These are phyloP conservation scores for Boletales sp. DNA, from an alignment of 768 basidiomycete genomes.

Conservation along the genomic window DNA sequence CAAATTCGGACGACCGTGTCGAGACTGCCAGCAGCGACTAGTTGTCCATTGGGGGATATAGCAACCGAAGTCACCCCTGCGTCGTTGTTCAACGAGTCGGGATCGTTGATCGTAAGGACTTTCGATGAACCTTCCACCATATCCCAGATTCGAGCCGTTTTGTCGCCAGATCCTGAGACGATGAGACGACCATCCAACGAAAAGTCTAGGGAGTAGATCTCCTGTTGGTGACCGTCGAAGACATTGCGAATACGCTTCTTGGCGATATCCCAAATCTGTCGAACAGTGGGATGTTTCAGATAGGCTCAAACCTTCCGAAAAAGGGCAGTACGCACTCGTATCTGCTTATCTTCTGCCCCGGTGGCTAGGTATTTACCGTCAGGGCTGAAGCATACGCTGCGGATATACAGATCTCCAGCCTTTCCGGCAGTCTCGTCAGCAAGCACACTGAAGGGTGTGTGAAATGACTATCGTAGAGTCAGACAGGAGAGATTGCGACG, in stretches of 20 bases:
- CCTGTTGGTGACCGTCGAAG: conserved; percentile 87
- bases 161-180: conserved; percentile 83
- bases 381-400: conserved; percentile 78
- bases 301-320: neutral
- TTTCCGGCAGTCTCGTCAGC: conserved; percentile 71
- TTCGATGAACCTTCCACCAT: conserved; percentile 35
- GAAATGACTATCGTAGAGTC: conserved; percentile 6
- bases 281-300: conserved; percentile 6
- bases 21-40: conserved; percentile 65
- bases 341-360: conserved; percentile 88
- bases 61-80: conserved; percentile 79
- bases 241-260: conserved; percentile 74
- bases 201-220: conserved; percentile 93
- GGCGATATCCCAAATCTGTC: conserved; percentile 88
- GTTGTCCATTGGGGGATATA: conserved; percentile 69
- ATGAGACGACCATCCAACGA: conserved; percentile 82
- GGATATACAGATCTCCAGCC: conserved; percentile 83
- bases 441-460: conserved; percentile 51
- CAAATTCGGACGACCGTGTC: conserved; percentile 80
- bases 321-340: conserved; percentile 56
- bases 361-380: conserved; percentile 72
- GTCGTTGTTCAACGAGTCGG: conserved; percentile 46
- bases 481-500: conserved; percentile 21
- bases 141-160: conserved; percentile 73
- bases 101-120: conserved; percentile 40